Evolutionary conservation across 176 grass and related monocot species (phyloP).

Genomic region (Luzula sylvatica): DNA sequence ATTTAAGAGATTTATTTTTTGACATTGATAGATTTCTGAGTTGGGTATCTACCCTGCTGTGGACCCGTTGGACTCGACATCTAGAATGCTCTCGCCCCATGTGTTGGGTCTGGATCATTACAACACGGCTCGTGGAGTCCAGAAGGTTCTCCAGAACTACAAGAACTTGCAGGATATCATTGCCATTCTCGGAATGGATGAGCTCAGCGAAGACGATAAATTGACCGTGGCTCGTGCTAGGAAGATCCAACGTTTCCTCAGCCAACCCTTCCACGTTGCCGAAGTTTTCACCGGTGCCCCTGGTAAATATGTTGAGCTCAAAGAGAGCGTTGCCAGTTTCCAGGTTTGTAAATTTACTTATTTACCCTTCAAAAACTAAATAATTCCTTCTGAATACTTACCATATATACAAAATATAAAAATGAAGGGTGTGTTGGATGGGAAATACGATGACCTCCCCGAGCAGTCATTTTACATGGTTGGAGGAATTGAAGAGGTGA

Average conservation of each 20-base stretch:
- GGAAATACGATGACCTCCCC: slow-evolving; percentile 74
- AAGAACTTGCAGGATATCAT: slow-evolving; percentile 99
- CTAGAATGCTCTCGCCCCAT: slow-evolving; percentile 95
- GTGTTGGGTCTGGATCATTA: slow-evolving; percentile 80
- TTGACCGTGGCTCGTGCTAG: slow-evolving; percentile 83
- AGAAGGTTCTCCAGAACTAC: slow-evolving; percentile 99
- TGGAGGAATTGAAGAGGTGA: slow-evolving; percentile 88
- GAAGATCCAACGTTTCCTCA: slow-evolving; percentile 95
- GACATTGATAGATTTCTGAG: slow-evolving; percentile 58
- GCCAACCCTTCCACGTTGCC: slow-evolving; percentile 92
- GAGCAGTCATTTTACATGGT: slow-evolving; percentile 98
- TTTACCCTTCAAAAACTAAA: background rate
- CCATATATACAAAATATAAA: too few relatives aligned
- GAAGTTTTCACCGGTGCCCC: slow-evolving; percentile 98
- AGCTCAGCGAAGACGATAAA: slow-evolving; percentile 94
- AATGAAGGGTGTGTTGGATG: slow-evolving; percentile 74
- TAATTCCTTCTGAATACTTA: too few relatives aligned
- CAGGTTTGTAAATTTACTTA: slow-evolving; percentile 37
- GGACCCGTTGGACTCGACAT: slow-evolving; percentile 83
- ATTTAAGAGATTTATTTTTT: background rate
- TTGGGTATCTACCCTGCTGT: slow-evolving; percentile 95
- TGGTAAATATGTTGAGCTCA: slow-evolving; percentile 85
- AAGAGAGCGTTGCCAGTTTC: slow-evolving; percentile 80
- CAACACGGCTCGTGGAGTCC: slow-evolving; percentile 94
- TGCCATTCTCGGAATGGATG: slow-evolving; percentile 99